Evolutionary conservation across 164 flowering plant genomes (phyloP).

Genomic region (Vitis labrusca): DNA sequence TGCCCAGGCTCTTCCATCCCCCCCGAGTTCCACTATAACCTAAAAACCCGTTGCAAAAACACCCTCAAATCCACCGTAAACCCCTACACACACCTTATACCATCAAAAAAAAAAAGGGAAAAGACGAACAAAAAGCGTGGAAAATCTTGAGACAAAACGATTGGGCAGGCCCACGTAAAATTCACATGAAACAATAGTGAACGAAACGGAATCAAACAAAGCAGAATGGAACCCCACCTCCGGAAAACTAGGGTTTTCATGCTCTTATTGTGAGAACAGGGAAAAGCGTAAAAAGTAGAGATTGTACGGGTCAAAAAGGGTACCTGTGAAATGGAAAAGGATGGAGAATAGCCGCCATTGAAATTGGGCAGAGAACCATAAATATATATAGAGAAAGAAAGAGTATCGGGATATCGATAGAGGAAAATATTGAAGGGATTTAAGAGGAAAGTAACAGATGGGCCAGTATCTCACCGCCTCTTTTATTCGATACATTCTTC

Average conservation of each 20-base stretch:
- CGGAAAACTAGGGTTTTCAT: slow-evolving; percentile 10
- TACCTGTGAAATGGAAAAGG: background rate
- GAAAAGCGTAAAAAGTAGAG: background rate
- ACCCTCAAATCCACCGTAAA: background rate
- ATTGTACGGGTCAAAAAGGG: background rate
- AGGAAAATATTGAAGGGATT: background rate
- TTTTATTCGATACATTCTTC: no score
- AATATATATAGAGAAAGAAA: no score
- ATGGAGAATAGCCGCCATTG: slow-evolving; percentile 16
- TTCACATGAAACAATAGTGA: no score
- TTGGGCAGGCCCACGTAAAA: no score
- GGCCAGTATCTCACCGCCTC: no score
- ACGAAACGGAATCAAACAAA: background rate
- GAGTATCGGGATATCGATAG: background rate
- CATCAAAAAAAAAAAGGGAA: background rate
- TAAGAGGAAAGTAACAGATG: no score
- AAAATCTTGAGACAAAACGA: no score
- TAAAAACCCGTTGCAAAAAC: slow-evolving; percentile 1
- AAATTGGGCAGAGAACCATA: background rate
- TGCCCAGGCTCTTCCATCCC: slow-evolving; percentile 80
- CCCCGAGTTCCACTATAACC: slow-evolving; percentile 13
- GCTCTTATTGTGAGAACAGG: background rate
- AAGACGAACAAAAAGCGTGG: no score
- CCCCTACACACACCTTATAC: background rate
- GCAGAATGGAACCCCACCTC: background rate